Evolutionary conservation across 2,329 filamentous ascomycete species (phyloP), one percentile per base, ranked within the genome.

Genomic region (Cryphonectria radicalis): DNA sequence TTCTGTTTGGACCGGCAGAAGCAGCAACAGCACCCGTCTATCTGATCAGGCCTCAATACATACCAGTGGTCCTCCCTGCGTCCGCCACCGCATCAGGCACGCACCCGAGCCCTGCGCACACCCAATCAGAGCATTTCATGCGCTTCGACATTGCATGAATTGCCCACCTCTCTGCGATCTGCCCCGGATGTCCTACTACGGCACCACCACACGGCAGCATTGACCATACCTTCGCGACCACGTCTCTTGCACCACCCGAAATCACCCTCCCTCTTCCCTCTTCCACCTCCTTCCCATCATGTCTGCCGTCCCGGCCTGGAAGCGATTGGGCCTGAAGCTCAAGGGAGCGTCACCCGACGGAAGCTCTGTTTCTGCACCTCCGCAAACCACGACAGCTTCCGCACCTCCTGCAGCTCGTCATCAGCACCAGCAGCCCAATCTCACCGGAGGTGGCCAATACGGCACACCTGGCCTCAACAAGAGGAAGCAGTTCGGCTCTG

Each of bases 281-380:
- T 70, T 63, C 72, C 73, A 69, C 68, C 73, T 76, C 77, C 78
- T 74, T 74, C 76, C 75, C 76, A 80, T 76, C 78, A 85, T 85
- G 82, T 83, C 80, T 75, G 82, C 82, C 75, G 82, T 86, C 73
- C 87, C 88, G 70, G 87, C 87, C 74, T 89, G 88, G 87, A 89
- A 89, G 78, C 85, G 86, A 83, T 85, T 89, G 84, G 88, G 88
- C 80, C 85, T 89, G 78, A 89, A 89, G 83, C 87, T 89, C 81
- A 89, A 89, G 80, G 80, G 77, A 72, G 72, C 81, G 77, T 79
- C 77, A 75, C 78, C 81, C 46, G 80, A 78, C 66, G 80, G 79
- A 71, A 77, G 78, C 75, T 74, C 76, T 76, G 72, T 77, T 73
- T 73, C 76, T 72, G 63, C 70, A 68, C 63, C 53, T 72, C 77